Conservation (phyloP, 495 filamentous ascomycete species). For the Apiosordaria backusii region DNA sequence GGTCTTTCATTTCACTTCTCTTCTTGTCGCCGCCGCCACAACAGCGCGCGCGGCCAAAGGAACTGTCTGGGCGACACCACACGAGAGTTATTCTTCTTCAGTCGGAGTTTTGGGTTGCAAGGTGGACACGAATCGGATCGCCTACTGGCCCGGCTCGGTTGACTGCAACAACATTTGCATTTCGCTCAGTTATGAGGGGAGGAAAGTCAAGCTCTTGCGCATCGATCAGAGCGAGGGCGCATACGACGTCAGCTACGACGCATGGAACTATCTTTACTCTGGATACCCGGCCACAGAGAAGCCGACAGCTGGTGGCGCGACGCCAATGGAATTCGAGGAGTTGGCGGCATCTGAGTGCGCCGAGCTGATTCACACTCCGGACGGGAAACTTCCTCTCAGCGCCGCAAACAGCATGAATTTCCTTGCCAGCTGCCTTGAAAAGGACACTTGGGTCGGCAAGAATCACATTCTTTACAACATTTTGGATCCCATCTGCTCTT, state of each 20-base stretch:
- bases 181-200: slow-evolving; percentile 39
- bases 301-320: slow-evolving; percentile 43
- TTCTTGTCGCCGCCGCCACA: slow-evolving; percentile 26
- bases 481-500: slow-evolving; percentile 41
- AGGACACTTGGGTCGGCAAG: slow-evolving; percentile 41
- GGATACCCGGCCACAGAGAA: slow-evolving; percentile 42
- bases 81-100: slow-evolving; percentile 49
- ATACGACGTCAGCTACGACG: slow-evolving; percentile 49
- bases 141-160: slow-evolving; percentile 47
- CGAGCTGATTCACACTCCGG: slow-evolving; percentile 40
- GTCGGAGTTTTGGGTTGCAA: slow-evolving; percentile 51
- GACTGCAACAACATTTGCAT: slow-evolving; percentile 50
- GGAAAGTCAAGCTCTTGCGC: slow-evolving; percentile 43
- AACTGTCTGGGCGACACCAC: slow-evolving; percentile 48
- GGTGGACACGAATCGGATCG: slow-evolving; percentile 46
- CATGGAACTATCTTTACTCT: slow-evolving; percentile 49
- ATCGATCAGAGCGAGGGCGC: slow-evolving; percentile 48
- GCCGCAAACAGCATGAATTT: slow-evolving; percentile 51
- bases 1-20: slow-evolving; percentile 6
- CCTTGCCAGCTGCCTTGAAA: slow-evolving; percentile 41
- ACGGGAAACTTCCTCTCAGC: slow-evolving; percentile 44
- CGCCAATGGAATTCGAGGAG: slow-evolving; percentile 42
- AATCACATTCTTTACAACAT: slow-evolving; percentile 47
- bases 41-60: slow-evolving; percentile 28
- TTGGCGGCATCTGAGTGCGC: slow-evolving; percentile 36